phyloP scores from a whole-genome alignment of 495 filamentous ascomycete species.

The Acidomyces sp. region DNA sequence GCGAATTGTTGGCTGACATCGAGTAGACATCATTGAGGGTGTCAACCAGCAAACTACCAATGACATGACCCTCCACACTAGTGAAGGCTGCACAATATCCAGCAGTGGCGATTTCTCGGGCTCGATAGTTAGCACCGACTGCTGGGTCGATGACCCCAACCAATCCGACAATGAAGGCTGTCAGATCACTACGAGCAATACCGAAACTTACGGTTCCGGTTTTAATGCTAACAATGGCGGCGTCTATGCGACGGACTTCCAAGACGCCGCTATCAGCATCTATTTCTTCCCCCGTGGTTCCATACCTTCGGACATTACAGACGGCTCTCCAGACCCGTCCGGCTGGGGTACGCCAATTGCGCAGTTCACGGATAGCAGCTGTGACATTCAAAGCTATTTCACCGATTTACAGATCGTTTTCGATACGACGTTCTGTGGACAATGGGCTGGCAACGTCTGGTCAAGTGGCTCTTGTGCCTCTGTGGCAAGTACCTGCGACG shows the following conservation, averaged over 20 bases:
- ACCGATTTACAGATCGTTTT: conserved; percentile 39
- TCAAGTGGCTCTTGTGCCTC: conserved; percentile 12
- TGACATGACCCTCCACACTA: conserved; percentile 54
- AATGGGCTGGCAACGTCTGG: conserved; percentile 66
- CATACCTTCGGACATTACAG: conserved; percentile 44
- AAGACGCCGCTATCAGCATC: conserved; percentile 48
- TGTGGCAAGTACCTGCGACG: conserved; percentile 14
- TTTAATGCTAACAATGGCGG: conserved; percentile 67
- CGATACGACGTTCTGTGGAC: conserved; percentile 73
- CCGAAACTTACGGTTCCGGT: conserved; percentile 41
- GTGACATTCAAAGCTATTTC: conserved; percentile 22
- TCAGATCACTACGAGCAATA: conserved; percentile 11
- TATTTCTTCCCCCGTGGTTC: conserved; percentile 61
- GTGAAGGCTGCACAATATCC: conserved; percentile 14
- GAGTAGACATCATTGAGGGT: conserved; percentile 69
- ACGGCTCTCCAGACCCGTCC: conserved; percentile 44
- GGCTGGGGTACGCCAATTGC: conserved; percentile 55
- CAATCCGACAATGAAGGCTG: conserved; percentile 43
- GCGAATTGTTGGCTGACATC: background rate
- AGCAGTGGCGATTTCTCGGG: conserved; percentile 35
- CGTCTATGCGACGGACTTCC: conserved; percentile 71
- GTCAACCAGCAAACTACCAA: conserved; percentile 56
- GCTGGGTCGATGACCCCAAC: conserved; percentile 39
- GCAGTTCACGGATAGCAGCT: conserved; percentile 39
- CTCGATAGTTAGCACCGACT: conserved; percentile 30